Evolutionary conservation across 768 basidiomycete genomes (phyloP).

Genomic region (Termitomyces bulborhizus): DNA sequence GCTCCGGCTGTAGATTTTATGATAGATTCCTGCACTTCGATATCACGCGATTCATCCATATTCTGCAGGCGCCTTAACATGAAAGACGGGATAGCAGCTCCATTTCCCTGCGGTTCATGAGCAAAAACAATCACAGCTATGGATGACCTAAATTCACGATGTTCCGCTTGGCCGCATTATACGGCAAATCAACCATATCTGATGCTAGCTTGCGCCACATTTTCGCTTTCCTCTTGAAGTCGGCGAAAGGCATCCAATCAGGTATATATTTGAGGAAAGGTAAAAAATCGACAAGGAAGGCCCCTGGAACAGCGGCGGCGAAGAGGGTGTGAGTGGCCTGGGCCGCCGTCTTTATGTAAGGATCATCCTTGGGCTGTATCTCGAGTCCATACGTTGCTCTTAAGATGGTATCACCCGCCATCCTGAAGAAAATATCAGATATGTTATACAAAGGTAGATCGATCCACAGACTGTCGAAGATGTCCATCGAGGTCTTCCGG

Average conservation of each 20-base stretch:
- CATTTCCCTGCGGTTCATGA: constrained; percentile 8
- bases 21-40: constrained; percentile 12
- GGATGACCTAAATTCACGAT: constrained; percentile 11
- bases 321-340: constrained; percentile 22
- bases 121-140: background rate
- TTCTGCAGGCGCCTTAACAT: constrained; percentile 14
- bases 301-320: constrained; percentile 20
- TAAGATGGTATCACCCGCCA: constrained; percentile 22
- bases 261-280: constrained; percentile 28
- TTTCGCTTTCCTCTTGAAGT: constrained; percentile 27
- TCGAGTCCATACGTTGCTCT: constrained; percentile 29
- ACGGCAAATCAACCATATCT: constrained; percentile 20
- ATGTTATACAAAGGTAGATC: background rate
- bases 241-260: constrained; percentile 27
- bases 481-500: constrained; percentile 14
- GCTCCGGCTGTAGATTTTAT: constrained; percentile 18
- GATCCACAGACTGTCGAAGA: constrained; percentile 9
- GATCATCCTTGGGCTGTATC: constrained; percentile 23
- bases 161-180: constrained; percentile 9
- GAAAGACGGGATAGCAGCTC: constrained; percentile 17
- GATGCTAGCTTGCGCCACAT: constrained; percentile 16
- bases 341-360: constrained; percentile 26
- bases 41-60: constrained; percentile 11
- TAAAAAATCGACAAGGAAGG: constrained; percentile 27
- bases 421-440: background rate